Conservation (phyloP, 2,329 filamentous ascomycete genomes). For the Ophiosphaerella herpotricha region DNA sequence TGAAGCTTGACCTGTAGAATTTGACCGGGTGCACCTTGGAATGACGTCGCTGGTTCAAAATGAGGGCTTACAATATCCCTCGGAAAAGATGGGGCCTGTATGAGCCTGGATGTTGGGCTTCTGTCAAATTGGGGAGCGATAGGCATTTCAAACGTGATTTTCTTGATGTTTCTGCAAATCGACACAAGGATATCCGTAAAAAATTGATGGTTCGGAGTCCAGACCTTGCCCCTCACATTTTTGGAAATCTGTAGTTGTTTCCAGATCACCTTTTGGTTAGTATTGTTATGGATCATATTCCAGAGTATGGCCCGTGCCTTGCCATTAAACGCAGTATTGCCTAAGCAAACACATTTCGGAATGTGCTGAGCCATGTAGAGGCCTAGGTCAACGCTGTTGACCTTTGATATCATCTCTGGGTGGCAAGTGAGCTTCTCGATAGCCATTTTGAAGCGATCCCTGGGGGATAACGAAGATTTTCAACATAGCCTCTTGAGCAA, state of each 20-base stretch:
- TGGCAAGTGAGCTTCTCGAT: constrained; percentile 10
- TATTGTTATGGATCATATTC: constrained; percentile 3
- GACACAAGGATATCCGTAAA: constrained; percentile 15
- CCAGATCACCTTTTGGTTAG: not conserved
- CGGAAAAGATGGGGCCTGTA: not conserved
- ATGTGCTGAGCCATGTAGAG: constrained; percentile 10
- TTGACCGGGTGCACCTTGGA: constrained; percentile 7
- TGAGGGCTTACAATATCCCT: constrained; percentile 4
- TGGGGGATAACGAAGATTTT: constrained; percentile 13
- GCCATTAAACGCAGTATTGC: not conserved
- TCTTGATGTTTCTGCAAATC: constrained; percentile 16
- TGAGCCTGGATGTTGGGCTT: too few species aligned
- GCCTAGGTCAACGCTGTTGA: constrained; percentile 16
- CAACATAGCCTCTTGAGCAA: constrained; percentile 19
- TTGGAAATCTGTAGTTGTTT: not conserved
- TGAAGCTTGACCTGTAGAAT: constrained; percentile 12
- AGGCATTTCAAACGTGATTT: constrained; percentile 15
- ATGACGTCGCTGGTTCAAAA: constrained; percentile 6
- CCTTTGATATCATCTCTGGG: constrained; percentile 10
- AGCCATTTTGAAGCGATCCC: constrained; percentile 12
- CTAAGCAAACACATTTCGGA: constrained; percentile 2
- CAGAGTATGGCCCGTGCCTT: constrained; percentile 1
- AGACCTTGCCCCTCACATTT: not conserved
- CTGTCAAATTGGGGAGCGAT: constrained; percentile 1
- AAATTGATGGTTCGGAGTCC: constrained; percentile 7